These are phyloP conservation scores for Arabidopsis lyrata DNA, from an alignment of 441 rosid genomes.

Conservation along the genomic window DNA sequence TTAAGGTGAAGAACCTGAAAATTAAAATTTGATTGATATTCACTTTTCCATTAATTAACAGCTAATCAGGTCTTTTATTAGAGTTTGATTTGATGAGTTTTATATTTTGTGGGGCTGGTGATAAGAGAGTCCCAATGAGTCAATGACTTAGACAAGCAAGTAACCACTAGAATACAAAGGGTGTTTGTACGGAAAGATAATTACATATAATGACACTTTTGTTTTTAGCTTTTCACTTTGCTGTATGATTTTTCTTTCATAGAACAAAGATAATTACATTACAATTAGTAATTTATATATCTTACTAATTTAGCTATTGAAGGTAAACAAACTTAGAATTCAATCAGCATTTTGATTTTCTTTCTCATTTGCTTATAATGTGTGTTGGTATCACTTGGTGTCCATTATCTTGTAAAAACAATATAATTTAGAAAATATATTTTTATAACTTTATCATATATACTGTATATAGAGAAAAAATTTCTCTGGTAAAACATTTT, in stretches of 20 bases:
- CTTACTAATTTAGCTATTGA: too few relatives aligned
- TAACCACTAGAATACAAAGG: slow-evolving; percentile 33
- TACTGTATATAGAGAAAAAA: too few relatives aligned
- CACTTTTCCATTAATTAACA: slow-evolving; percentile 16
- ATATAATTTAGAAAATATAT: background rate
- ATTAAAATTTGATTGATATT: slow-evolving; percentile 13
- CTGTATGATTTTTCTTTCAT: background rate
- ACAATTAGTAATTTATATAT: too few relatives aligned
- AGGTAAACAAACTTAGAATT: background rate
- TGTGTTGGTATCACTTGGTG: slow-evolving; percentile 11
- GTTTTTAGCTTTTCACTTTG: slow-evolving; percentile 22
- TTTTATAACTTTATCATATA: background rate
- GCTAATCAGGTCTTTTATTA: slow-evolving; percentile 32
- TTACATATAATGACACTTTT: slow-evolving; percentile 35
- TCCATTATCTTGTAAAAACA: background rate
- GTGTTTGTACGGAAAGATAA: slow-evolving; percentile 34
- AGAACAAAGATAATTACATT: background rate
- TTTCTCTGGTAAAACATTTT: background rate
- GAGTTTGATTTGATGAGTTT: slow-evolving; percentile 30
- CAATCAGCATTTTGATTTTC: slow-evolving; percentile 5
- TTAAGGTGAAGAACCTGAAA: slow-evolving; percentile 66
- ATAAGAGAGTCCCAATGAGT: slow-evolving; percentile 25
- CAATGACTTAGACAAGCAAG: slow-evolving; percentile 37
- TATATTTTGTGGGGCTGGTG: slow-evolving; percentile 33
- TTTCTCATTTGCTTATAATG: background rate